phyloP scores from a whole-genome alignment of 139 green algal genomes.

The Eudorina sp. region DNA sequence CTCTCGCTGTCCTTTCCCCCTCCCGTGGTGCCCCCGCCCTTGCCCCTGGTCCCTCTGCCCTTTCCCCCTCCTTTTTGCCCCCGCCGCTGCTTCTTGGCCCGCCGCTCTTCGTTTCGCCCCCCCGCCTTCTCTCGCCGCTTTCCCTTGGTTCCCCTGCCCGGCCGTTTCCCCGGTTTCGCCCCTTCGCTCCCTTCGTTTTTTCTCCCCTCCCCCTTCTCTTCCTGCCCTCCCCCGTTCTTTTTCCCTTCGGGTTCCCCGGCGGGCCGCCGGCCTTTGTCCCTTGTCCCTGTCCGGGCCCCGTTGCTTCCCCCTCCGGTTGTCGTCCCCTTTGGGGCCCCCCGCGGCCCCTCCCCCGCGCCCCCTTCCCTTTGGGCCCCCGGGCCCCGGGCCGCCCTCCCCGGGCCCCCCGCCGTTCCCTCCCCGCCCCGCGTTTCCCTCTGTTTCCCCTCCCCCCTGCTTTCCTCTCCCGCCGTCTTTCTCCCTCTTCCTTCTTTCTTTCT shows the following conservation, averaged over 20 bases:
- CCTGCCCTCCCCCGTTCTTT: neutral
- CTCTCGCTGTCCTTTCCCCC: neutral
- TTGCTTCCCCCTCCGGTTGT: neutral
- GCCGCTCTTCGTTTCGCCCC: neutral
- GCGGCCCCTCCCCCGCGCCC: too few relatives aligned
- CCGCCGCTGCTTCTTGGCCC: neutral
- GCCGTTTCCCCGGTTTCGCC: neutral
- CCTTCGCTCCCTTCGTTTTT: neutral
- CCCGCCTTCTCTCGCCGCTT: neutral
- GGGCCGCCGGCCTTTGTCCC: neutral
- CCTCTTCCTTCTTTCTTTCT: neutral
- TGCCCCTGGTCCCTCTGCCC: neutral
- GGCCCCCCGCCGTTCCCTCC: neutral
- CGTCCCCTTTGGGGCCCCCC: neutral
- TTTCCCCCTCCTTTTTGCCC: neutral
- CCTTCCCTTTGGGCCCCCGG: too few relatives aligned
- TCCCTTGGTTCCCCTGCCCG: neutral
- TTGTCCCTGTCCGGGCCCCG: neutral
- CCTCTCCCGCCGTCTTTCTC: neutral
- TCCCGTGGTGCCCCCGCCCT: neutral
- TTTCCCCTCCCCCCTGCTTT: neutral
- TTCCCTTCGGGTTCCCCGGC: neutral
- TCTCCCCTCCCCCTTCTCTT: neutral
- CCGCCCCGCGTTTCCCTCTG: neutral
- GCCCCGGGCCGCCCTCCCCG: too few relatives aligned